Evolutionary conservation across 108 stramenopile species (phyloP).

Genomic region (Cylindrotheca fusiformis): DNA sequence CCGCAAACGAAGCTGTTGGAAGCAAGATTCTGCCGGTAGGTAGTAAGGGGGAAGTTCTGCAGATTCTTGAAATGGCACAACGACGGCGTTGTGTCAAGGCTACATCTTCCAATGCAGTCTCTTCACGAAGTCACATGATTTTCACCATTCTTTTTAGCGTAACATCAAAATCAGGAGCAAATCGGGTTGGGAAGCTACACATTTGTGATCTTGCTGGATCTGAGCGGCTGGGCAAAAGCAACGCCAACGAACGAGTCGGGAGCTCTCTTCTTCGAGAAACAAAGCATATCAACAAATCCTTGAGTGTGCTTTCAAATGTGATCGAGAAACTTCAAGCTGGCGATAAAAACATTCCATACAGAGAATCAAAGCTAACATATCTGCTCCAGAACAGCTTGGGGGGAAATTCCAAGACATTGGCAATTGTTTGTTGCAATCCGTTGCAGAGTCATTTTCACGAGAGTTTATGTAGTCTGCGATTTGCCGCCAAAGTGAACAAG

Average conservation of each 20-base stretch:
- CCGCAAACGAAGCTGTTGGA: conserved; percentile 67
- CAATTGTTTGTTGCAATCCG: conserved; percentile 91
- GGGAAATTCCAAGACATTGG: conserved; percentile 88
- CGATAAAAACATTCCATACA: conserved; percentile 81
- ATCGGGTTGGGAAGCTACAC: conserved; percentile 62
- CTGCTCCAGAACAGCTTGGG: conserved; percentile 80
- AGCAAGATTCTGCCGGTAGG: conserved; percentile 42
- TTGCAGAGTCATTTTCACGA: conserved; percentile 77
- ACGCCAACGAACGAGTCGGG: conserved; percentile 52
- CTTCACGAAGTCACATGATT: conserved; percentile 80
- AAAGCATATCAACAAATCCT: conserved; percentile 83
- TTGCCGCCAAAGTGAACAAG: conserved; percentile 83
- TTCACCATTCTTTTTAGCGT: conserved; percentile 82
- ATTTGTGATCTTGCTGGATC: conserved; percentile 92
- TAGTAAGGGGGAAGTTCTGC: conserved; percentile 48
- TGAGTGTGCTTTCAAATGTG: conserved; percentile 73
- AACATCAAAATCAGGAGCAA: conserved; percentile 36
- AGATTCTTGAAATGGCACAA: conserved; percentile 59
- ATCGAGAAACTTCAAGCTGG: conserved; percentile 83
- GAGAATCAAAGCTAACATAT: conserved; percentile 93
- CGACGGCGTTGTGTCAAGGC: conserved; percentile 74
- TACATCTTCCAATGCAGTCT: conserved; percentile 81
- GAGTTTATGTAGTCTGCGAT: conserved; percentile 81
- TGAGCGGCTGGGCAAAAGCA: conserved; percentile 87
- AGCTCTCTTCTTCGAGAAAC: conserved; percentile 79